phyloP scores from a whole-genome alignment of 192 early-diverging fungal species.

The Coemansia sp. region DNA sequence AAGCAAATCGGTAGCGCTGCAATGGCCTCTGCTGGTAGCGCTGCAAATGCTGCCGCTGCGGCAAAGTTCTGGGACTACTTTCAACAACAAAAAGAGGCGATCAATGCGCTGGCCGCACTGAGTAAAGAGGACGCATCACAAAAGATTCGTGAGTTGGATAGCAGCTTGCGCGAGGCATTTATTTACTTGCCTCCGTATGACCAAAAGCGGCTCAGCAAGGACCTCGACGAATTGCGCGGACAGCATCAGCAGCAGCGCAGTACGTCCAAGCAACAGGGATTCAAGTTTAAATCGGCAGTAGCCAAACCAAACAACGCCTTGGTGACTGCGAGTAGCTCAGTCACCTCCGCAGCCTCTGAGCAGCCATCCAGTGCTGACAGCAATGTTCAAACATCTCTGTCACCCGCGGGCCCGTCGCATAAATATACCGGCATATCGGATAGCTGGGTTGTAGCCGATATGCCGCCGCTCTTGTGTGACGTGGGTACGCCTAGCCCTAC shows the following conservation, averaged over 20 bases:
- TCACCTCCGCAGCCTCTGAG: background rate
- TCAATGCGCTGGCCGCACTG: background rate
- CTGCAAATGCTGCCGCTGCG: constrained; percentile 43
- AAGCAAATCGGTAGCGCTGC: background rate
- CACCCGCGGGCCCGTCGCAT: background rate
- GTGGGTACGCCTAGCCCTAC: background rate
- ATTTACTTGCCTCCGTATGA: constrained; percentile 51
- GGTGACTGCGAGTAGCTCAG: background rate
- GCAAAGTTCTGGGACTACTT: constrained; percentile 45
- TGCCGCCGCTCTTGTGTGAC: background rate
- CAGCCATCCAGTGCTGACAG: background rate
- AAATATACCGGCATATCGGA: background rate
- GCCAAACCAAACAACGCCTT: constrained; percentile 2
- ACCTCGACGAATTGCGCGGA: constrained; percentile 35
- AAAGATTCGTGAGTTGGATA: constrained; percentile 35
- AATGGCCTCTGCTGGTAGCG: constrained; percentile 46
- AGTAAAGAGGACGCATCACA: constrained; percentile 17
- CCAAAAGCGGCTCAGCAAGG: constrained; percentile 37
- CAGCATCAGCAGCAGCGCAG: constrained; percentile 14
- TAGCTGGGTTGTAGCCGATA: constrained; percentile 13
- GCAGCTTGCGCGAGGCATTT: constrained; percentile 41
- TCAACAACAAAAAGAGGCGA: constrained; percentile 29
- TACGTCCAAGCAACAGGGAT: constrained; percentile 15
- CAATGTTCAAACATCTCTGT: background rate
- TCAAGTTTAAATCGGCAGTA: constrained; percentile 38